These are phyloP conservation scores for Ramularia collo-cygni DNA, from an alignment of 2,329 filamentous ascomycete genomes.

Conservation along the genomic window DNA sequence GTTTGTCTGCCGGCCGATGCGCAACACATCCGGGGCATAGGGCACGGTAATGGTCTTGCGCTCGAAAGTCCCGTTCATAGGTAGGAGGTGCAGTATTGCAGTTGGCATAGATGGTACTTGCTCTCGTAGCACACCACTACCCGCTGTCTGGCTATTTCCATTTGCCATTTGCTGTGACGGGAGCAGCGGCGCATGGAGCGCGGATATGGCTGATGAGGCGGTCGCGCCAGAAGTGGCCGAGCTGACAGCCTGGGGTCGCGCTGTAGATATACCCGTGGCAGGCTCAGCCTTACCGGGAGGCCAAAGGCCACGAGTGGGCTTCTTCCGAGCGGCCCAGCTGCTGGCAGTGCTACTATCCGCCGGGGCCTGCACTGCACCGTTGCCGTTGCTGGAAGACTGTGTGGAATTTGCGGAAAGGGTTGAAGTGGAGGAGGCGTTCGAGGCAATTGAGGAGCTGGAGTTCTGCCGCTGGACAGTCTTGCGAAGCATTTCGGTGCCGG, in stretches of 20 bases:
- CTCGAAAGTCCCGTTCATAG: constrained; percentile 94
- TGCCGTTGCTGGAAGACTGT: constrained; percentile 56
- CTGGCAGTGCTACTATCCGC: constrained; percentile 30
- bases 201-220: constrained; percentile 56
- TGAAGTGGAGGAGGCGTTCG: constrained; percentile 57
- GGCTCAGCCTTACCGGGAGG: constrained; percentile 60
- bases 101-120: constrained; percentile 47
- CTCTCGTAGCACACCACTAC: constrained; percentile 48
- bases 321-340: constrained; percentile 43
- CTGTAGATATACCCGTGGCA: constrained; percentile 55
- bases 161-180: constrained; percentile 65
- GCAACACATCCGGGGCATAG: constrained; percentile 84
- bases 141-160: constrained; percentile 43
- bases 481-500: constrained; percentile 65
- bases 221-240: constrained; percentile 52
- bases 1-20: constrained; percentile 95
- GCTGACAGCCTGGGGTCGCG: constrained; percentile 55
- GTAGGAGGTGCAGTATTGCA: constrained; percentile 76
- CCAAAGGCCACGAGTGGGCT: constrained; percentile 53
- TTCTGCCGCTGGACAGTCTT: constrained; percentile 81
- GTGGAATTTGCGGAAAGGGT: constrained; percentile 49
- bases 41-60: constrained; percentile 93
- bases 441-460: constrained; percentile 77
- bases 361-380: constrained; percentile 35
- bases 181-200: constrained; percentile 56